Base-by-base conservation (phyloP, 1,284 basidiomycete genomes). In the Earliella scabrosa region DNA sequence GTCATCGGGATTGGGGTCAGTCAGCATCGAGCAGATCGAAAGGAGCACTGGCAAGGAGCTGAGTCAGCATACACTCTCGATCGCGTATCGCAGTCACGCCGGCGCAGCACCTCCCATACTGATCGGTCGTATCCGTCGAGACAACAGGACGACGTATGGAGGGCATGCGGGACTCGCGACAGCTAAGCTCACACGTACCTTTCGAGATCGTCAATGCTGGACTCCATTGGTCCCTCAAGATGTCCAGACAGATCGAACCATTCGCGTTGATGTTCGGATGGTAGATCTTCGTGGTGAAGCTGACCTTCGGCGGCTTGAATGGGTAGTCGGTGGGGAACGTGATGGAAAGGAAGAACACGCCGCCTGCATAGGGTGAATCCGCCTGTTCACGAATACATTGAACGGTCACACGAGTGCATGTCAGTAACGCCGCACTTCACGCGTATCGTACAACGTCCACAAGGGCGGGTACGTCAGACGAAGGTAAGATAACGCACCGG, bases 281-380 rank as follows among this genome's bases (percentile, higher is more conserved):
- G 75, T 95, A 95, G 67, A 93, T 93, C 89, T 97, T 98, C 72
- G 97, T 99, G 68, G 93, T 95, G 80, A 99, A 99, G 78, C 91
- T 92, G 76, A 99, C 95, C 86, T 98, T 98, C 75, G 97, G 97
- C 38, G 97, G 97, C 82, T 97, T 97, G 88, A 98, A 97, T 39
- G 95, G 95, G 81, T 98, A 98, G 77, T 98, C 95, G 76, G 88
- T 89, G 45, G 92, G 92, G 86, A 97, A 96, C 46, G 84, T 87
- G 74, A 97, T 97, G 56, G 87, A 93, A 65, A 97, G 87, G 89
- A 97, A 97, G 81, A 97, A 97, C 58, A 97, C 95, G 74, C 95
- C 95, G 67, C 95, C 95, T 32, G 95, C 88, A 72, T 97, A 97
- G 44, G 95, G 95, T 67, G 93, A 96, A 72, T 97, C 95, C 68